Base-by-base conservation (phyloP, 371 early-diverging fungal genomes). In the Quaeritorhiza haematococci region DNA sequence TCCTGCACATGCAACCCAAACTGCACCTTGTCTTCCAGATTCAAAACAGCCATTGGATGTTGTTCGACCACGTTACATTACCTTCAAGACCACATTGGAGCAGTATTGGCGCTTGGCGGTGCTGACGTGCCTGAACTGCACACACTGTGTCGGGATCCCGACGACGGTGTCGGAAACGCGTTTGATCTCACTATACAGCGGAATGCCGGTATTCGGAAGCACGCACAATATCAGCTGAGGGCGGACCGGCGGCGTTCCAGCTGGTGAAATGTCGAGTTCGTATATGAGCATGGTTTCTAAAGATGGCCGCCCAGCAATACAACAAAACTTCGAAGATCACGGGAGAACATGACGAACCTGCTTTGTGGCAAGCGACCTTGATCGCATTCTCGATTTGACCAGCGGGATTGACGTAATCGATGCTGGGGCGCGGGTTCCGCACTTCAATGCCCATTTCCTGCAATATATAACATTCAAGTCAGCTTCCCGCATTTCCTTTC, bases 111-210 rank as follows among this genome's bases (percentile, higher is more conserved):
- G 61, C 38, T 71, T 71, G 27, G 73, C 50, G 15, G 8, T 23
- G 15, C 17, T 4, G 33, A 32, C 26, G 48, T 69, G 84, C 69
- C 76, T 84, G 15, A 66, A 59, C 51, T 85, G 83, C 44, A 94
- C 64, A 68, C 94, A 94, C 72, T 94, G 94, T 0, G 92, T 87
- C 0, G 85, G 74, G 33, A 91, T 69, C 33, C 91, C 89, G 33
- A 88, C 66, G 13, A 84, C 74, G 1, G 90, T 90, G 65, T 96
- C 94, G 33, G 87, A 80, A 33, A 86, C 75, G 41, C 90, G 78
- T 75, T 96, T 96, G 61, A 94, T 85, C 55, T 88, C 87, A 58
- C 86, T 87, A 71, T 96, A 96, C 4, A 90, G 66, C 1, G 75
- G 79, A 15, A 77, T 69, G 57, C 85, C 86, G 42, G 84, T 86